Conservation (phyloP, 345 rosid genomes). For the Pelargonium nanum region DNA sequence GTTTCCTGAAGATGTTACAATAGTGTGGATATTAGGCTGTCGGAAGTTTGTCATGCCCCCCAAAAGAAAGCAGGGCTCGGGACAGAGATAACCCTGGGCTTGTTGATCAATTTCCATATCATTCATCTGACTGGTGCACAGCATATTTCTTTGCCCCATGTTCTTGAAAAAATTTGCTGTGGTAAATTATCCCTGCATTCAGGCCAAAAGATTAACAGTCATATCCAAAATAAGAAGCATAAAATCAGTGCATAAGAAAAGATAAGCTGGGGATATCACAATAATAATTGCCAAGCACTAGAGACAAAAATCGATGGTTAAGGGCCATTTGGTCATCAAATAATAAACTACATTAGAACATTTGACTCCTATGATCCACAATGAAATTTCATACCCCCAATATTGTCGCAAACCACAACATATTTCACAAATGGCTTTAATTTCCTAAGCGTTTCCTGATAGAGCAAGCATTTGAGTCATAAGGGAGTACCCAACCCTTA, state of each 20-base stretch:
- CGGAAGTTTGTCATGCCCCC: constrained; percentile 37
- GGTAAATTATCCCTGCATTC: constrained; percentile 22
- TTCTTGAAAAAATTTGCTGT: constrained; percentile 10
- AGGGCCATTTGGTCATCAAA: too few species aligned
- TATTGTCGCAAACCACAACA: too few species aligned
- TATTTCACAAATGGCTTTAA: too few species aligned
- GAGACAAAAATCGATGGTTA: not conserved
- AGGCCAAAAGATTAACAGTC: not conserved
- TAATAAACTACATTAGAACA: too few species aligned
- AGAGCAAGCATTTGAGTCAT: too few species aligned
- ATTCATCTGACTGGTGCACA: constrained; percentile 29
- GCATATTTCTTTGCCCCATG: constrained; percentile 50
- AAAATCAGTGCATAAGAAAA: not conserved
- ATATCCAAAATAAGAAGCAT: constrained; percentile 5
- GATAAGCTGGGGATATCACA: not conserved
- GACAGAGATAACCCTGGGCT: constrained; percentile 27
- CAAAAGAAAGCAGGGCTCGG: constrained; percentile 41
- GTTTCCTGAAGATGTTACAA: constrained; percentile 28
- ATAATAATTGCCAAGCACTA: not conserved
- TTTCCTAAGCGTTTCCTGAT: too few species aligned
- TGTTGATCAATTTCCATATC: constrained; percentile 49
- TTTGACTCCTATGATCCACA: too few species aligned
- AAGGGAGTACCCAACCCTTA: too few species aligned
- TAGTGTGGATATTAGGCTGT: constrained; percentile 35
- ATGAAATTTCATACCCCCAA: too few species aligned